Conservation (phyloP, 1,284 basidiomycete species). For the Ustilago hordei region DNA sequence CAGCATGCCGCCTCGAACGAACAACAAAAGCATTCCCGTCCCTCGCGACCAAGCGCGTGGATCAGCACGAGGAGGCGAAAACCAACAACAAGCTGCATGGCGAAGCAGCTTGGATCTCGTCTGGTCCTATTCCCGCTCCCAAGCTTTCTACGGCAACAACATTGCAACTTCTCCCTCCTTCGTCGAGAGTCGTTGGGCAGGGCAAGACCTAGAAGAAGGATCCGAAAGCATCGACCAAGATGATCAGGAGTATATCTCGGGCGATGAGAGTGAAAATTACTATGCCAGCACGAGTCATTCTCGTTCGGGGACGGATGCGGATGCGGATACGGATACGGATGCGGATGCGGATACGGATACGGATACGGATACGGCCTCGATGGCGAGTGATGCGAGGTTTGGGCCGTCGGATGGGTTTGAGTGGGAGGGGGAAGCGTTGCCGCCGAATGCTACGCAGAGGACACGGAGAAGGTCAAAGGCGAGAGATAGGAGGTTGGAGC, state of each 20-base stretch:
- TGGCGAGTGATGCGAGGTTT: slow-evolving; percentile 36
- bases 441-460: slow-evolving; percentile 43
- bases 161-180: slow-evolving; percentile 67
- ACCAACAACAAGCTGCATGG: slow-evolving; percentile 57
- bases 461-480: slow-evolving; percentile 27
- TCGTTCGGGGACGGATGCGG: slow-evolving; percentile 37
- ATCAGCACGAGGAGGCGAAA: slow-evolving; percentile 17
- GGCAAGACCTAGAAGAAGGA: slow-evolving; percentile 59
- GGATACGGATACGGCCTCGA: slow-evolving; percentile 39
- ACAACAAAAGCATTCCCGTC: slow-evolving; percentile 35
- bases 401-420: slow-evolving; percentile 33
- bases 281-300: slow-evolving; percentile 24
- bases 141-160: slow-evolving; percentile 69
- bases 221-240: slow-evolving; percentile 51
- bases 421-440: slow-evolving; percentile 55
- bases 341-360: slow-evolving; percentile 41
- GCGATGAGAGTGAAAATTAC: slow-evolving; percentile 27
- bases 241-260: slow-evolving; percentile 50
- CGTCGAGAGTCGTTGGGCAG: slow-evolving; percentile 63
- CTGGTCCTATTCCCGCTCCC: slow-evolving; percentile 68
- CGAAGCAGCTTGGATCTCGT: slow-evolving; percentile 62
- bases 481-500: slow-evolving; percentile 36
- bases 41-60: slow-evolving; percentile 36
- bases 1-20: slow-evolving; percentile 33
- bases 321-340: slow-evolving; percentile 20